phyloP scores from a whole-genome alignment of 176 grass and related monocot genomes.

The Musa acuminata region DNA sequence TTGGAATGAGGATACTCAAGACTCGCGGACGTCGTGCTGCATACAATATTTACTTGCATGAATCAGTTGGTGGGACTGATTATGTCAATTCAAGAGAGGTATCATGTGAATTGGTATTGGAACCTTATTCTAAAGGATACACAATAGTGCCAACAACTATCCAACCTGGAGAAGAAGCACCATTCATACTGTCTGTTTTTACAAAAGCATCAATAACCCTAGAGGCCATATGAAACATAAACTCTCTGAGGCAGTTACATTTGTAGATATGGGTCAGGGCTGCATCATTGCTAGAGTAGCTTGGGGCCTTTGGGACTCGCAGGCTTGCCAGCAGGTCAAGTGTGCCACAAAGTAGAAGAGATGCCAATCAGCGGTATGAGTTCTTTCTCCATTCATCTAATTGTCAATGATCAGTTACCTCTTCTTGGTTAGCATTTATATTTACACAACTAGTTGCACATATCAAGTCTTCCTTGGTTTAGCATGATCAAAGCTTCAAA shows the following conservation, averaged over 20 bases:
- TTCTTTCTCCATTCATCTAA: neutral
- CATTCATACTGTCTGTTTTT: slow-evolving; percentile 98
- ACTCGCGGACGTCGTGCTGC: slow-evolving; percentile 79
- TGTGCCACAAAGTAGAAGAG: neutral
- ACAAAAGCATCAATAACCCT: slow-evolving; percentile 90
- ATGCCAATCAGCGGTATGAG: neutral
- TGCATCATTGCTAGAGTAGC: slow-evolving; percentile 7
- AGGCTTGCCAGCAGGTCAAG: neutral
- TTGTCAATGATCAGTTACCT: neutral
- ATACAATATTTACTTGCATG: slow-evolving; percentile 99
- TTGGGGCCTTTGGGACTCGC: neutral
- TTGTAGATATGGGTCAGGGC: slow-evolving; percentile 11
- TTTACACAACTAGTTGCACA: neutral
- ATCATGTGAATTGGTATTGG: slow-evolving; percentile 91
- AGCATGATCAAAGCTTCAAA: no score
- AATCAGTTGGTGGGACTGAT: slow-evolving; percentile 91
- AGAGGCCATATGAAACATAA: slow-evolving; percentile 63
- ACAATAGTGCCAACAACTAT: slow-evolving; percentile 98
- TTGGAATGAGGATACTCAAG: slow-evolving; percentile 98
- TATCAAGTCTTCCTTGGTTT: no score
- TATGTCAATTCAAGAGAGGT: slow-evolving; percentile 97
- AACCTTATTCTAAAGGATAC: slow-evolving; percentile 95
- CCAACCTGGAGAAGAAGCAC: slow-evolving; percentile 97
- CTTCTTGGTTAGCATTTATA: neutral
- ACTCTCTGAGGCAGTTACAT: slow-evolving; percentile 12